Evolutionary conservation across 805 yeast genomes (phyloP), one percentile per base, ranked within the genome.

Genomic region (Jamesozyma lodderae): DNA sequence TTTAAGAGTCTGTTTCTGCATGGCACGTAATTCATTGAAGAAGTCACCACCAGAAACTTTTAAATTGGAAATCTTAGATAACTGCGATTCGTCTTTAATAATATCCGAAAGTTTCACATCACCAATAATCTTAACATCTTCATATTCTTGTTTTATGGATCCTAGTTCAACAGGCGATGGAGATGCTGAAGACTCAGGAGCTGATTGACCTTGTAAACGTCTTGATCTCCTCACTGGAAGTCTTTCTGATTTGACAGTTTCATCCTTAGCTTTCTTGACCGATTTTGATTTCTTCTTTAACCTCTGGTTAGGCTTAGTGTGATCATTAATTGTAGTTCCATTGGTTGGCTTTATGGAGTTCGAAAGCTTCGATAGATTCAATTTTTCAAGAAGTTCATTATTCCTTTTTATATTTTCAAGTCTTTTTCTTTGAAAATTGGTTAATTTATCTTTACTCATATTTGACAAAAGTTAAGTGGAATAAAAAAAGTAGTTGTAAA

Each of bases 331-430:
- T 3, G 81, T 14, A 17, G 81, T 14, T 10, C 14, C 13, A 4
- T 29, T 31, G 6, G 17, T 21, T 16, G 42, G 42, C 11, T 31
- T 34, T 15, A 35, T 31, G 2, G 42, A 34, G 22, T 35, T 39
- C 4, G 38, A 30, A 26, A 39, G 20, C 23, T 39, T 39, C 11
- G 42, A 24, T 15, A 90, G 66, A 46, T 86, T 81, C 46, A 90
- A 68, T 46, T 80, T 76, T 48, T 75, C 69, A 37, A 90, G 66
- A 18, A 88, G 70, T 46, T 77, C 83, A 56, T 78, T 77, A 60
- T 90, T 92, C 35, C 97, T 69, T 45, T 77, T 83, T 42, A 90
- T 92, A 54, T 85, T 86, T 41, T 75, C 84, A 52, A 72, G 78
- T 42, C 94, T 62, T 53, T 77, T 78, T 49, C 66, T 72, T 57